A percentile compares a stretch with the other conserved stretches of the same genome.
These are phyloP conservation scores for Terfezia boudieri DNA, from an alignment of 495 filamentous ascomycete genomes.

Conservation along the genomic window DNA sequence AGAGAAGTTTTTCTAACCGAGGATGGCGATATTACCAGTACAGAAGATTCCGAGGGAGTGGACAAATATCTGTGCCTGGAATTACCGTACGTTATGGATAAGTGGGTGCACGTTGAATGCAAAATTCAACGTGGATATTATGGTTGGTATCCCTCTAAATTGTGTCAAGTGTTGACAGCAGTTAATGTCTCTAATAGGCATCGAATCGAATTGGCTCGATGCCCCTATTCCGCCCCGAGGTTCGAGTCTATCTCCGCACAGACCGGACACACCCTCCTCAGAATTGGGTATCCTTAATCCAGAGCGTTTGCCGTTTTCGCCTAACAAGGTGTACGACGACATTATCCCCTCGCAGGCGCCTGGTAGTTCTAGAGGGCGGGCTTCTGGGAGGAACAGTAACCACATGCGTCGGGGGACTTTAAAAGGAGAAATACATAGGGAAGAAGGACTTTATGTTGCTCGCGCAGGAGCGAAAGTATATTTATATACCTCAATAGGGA, in stretches of 20 bases:
- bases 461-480: too few relatives aligned
- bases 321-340: too few relatives aligned
- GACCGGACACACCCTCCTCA: background rate
- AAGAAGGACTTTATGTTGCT: too few relatives aligned
- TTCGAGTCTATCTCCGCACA: background rate
- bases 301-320: background rate
- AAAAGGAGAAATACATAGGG: too few relatives aligned
- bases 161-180: too few relatives aligned
- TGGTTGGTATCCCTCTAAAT: background rate
- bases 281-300: background rate
- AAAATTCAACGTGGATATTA: background rate
- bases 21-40: background rate
- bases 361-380: too few relatives aligned
- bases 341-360: too few relatives aligned
- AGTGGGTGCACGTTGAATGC: background rate
- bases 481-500: too few relatives aligned
- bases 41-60: background rate
- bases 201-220: background rate
- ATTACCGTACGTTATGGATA: background rate
- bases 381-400: too few relatives aligned
- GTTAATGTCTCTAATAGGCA: too few relatives aligned
- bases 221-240: background rate
- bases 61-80: background rate
- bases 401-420: too few relatives aligned
- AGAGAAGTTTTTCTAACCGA: background rate